phyloP scores from a whole-genome alignment of 768 basidiomycete species.

The Boletales sp. region DNA sequence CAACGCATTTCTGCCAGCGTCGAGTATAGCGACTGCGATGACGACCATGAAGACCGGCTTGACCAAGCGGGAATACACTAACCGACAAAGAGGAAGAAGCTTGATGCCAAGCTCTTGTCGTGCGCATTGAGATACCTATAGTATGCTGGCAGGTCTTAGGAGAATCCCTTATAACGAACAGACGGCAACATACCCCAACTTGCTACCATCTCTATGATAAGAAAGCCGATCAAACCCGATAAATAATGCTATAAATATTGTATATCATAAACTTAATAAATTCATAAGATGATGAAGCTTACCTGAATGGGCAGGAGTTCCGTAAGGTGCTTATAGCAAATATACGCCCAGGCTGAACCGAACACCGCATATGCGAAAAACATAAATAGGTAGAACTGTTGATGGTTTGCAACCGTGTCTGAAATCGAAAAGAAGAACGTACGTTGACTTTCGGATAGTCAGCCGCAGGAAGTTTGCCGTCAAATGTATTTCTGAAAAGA shows the following conservation, averaged over 20 bases:
- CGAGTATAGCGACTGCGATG: slow-evolving; percentile 81
- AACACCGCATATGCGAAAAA: slow-evolving; percentile 73
- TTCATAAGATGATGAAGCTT: slow-evolving; percentile 11
- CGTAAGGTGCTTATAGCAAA: slow-evolving; percentile 75
- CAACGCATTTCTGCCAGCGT: slow-evolving; percentile 90
- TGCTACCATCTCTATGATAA: slow-evolving; percentile 92
- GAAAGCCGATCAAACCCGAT: slow-evolving; percentile 78
- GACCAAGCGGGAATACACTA: slow-evolving; percentile 21
- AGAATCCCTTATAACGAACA: neutral
- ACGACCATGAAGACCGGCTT: neutral
- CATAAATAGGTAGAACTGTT: slow-evolving; percentile 84
- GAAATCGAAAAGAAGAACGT: slow-evolving; percentile 28
- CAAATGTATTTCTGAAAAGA: slow-evolving; percentile 83
- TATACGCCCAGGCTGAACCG: slow-evolving; percentile 73
- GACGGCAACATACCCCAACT: slow-evolving; percentile 63
- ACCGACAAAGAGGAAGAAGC: slow-evolving; percentile 93
- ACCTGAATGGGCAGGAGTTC: slow-evolving; percentile 91
- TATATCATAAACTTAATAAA: slow-evolving; percentile 1
- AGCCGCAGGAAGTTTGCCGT: slow-evolving; percentile 83
- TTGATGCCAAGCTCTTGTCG: slow-evolving; percentile 67
- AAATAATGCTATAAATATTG: slow-evolving; percentile 62
- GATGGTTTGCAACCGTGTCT: neutral
- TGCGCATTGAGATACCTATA: slow-evolving; percentile 94
- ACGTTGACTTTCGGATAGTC: slow-evolving; percentile 98
- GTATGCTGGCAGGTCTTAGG: slow-evolving; percentile 52